Percentiles rank a stretch among this genome's conserved stretches.
These are phyloP conservation scores for Albizia julibrissin DNA, from an alignment of 306 rosid species.

Conservation along the genomic window DNA sequence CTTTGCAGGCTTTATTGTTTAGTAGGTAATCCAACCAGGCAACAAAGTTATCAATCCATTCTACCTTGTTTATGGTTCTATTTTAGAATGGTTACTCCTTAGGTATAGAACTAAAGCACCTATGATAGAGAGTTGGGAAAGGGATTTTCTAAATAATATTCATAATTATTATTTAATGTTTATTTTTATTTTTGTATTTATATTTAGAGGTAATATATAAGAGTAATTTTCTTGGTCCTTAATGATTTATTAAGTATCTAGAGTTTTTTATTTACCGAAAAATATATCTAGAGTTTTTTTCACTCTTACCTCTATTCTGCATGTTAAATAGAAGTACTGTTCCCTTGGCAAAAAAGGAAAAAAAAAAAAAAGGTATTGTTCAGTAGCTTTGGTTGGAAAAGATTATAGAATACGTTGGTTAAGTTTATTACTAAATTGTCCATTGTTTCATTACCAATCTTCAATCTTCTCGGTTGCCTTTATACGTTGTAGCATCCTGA, in stretches of 20 bases:
- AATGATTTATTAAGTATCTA: not conserved
- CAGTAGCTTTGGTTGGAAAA: too few relatives aligned
- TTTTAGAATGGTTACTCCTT: not conserved
- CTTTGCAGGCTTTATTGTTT: not conserved
- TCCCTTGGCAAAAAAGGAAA: not conserved
- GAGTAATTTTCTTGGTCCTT: not conserved
- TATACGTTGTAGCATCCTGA: slow-evolving; percentile 47
- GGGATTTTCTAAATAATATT: not conserved
- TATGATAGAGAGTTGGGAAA: not conserved
- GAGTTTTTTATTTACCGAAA: too few relatives aligned
- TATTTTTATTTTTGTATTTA: not conserved
- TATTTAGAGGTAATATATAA: not conserved
- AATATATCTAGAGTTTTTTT: too few relatives aligned
- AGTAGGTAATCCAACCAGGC: not conserved
- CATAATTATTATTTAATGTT: too few relatives aligned
- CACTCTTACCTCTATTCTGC: too few relatives aligned
- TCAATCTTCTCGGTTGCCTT: slow-evolving; percentile 39
- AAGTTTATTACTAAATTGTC: slow-evolving; percentile 1
- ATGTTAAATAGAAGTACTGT: not conserved
- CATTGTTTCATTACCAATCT: slow-evolving; percentile 21
- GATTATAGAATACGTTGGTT: not conserved
- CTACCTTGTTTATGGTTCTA: not conserved
- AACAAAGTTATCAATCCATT: not conserved
- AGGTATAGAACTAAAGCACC: not conserved
- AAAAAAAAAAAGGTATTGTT: too few relatives aligned